Base-by-base conservation (phyloP, 306 rosid genomes). In the Rosa chinensis region DNA sequence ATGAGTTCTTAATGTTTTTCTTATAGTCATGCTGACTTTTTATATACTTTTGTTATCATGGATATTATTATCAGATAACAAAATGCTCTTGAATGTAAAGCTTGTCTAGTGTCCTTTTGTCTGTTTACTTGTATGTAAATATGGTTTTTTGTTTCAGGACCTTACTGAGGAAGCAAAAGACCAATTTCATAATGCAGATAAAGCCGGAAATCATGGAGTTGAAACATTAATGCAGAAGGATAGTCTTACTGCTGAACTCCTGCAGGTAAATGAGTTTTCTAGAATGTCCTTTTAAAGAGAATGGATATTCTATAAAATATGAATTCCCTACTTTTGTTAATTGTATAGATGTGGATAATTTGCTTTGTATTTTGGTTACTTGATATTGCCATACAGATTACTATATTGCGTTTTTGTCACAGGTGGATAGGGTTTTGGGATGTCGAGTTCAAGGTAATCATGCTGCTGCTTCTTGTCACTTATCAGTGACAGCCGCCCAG, bases 351-450 rank as follows among this genome's bases (percentile, higher is more conserved):
- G 71, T 58, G 37, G 55, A 77, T 52, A 61, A 83, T 81, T 64
- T 70, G 78, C 43, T 76, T 50, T 67, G 10, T 67, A 63, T 48
- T 80, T 76, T 55, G 37, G 9, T 67, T 17, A 48, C 37, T 76
- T 35, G 35, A 71, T 59, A 75, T 79, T 58, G 55, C 73, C 67
- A 37, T 72, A 80, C 82, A 81, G 72, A 73, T 75, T 84, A 35
- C 53, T 73, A 47, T 21, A 56, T 58, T 76, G 72, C 42, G 83
- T 74, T 78, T 23, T 70, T 75, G 81, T 87, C 37, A 75, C 89
- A 96, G 99, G 97, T 96, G 76, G 99, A 93, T 85, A 94, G 96
- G 72, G 92, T 96, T 83, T 82, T 96, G 78, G 99, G 99, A 63
- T 96, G 99, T 84, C 97, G 96, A 81, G 81, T 91, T 84, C 89